Conservation (phyloP, 495 filamentous ascomycete genomes). For the Aspergillus diversus region DNA sequence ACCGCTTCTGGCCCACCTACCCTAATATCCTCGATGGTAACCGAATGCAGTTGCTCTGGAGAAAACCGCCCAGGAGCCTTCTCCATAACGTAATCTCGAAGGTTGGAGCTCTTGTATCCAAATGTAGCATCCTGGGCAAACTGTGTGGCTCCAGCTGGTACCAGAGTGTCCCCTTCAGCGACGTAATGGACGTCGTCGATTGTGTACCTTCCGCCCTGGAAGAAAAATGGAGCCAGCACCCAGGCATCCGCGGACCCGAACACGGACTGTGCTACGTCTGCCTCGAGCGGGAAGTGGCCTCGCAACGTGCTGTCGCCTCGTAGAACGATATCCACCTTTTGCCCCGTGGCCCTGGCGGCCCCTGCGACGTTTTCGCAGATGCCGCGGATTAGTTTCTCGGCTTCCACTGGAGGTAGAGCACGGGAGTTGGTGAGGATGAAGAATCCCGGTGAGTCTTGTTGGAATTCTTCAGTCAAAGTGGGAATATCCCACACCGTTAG, state of each 20-base stretch:
- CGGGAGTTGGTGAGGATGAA: slow-evolving; percentile 62
- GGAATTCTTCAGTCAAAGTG: slow-evolving; percentile 48
- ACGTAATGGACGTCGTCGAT: slow-evolving; percentile 60
- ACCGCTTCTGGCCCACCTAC: slow-evolving; percentile 42
- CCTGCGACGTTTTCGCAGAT: slow-evolving; percentile 51
- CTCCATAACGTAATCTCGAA: slow-evolving; percentile 55
- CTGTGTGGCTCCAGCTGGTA: slow-evolving; percentile 51
- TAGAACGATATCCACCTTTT: slow-evolving; percentile 53
- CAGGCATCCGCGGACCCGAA: slow-evolving; percentile 49
- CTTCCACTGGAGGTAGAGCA: slow-evolving; percentile 49
- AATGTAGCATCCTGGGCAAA: slow-evolving; percentile 58
- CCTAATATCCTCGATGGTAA: slow-evolving; percentile 51
- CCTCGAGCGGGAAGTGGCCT: slow-evolving; percentile 57
- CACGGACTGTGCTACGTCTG: slow-evolving; percentile 50
- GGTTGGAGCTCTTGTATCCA: slow-evolving; percentile 53
- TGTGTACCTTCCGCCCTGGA: slow-evolving; percentile 55
- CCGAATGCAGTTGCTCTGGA: slow-evolving; percentile 38
- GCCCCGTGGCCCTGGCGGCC: slow-evolving; percentile 41
- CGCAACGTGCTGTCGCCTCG: slow-evolving; percentile 57
- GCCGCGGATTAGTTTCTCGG: slow-evolving; percentile 42
- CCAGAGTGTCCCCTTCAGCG: slow-evolving; percentile 45
- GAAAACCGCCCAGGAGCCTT: slow-evolving; percentile 47
- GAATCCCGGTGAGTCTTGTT: slow-evolving; percentile 42
- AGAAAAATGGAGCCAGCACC: slow-evolving; percentile 57
- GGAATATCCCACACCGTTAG: slow-evolving; percentile 55